phyloP scores from a whole-genome alignment of 352 stramenopile species.

The Globisporangium uncinulatum region DNA sequence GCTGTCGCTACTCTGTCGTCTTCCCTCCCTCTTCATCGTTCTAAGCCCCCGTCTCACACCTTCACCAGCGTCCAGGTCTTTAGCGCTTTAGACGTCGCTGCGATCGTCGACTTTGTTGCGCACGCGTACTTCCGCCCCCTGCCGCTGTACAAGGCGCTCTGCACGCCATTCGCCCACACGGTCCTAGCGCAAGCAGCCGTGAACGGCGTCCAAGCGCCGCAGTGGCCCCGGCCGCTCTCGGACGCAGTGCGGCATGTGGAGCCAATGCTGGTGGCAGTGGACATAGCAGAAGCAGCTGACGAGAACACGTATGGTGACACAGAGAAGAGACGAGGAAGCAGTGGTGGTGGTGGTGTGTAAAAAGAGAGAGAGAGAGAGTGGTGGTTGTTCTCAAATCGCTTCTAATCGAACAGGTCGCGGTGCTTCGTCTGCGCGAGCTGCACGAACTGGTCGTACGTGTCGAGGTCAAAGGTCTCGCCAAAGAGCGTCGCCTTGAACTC shows the following conservation, averaged over 20 bases:
- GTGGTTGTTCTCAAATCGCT: not conserved
- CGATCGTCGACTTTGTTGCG: constrained; percentile 68
- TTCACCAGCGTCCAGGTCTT: constrained; percentile 50
- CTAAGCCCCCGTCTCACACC: not conserved
- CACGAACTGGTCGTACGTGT: constrained; percentile 82
- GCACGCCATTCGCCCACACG: constrained; percentile 54
- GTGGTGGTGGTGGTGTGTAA: not conserved
- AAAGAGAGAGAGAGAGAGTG: not conserved
- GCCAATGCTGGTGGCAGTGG: not conserved
- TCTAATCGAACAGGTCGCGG: constrained; percentile 63
- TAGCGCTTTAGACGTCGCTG: constrained; percentile 32
- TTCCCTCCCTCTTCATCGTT: not conserved
- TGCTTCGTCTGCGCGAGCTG: constrained; percentile 71
- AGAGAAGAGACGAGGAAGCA: not conserved
- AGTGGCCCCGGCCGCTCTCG: constrained; percentile 23
- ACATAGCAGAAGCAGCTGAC: not conserved
- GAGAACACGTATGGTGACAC: not conserved
- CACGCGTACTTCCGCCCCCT: constrained; percentile 82
- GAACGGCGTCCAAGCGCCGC: constrained; percentile 40
- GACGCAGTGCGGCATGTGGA: constrained; percentile 33
- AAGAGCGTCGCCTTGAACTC: constrained; percentile 87
- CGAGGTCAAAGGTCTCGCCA: constrained; percentile 74
- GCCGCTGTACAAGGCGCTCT: constrained; percentile 76
- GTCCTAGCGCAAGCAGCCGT: constrained; percentile 40
- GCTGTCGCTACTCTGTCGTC: no score